phyloP scores from a whole-genome alignment of 148 eudicot genomes.

The Vaccinium vitisidaea region DNA sequence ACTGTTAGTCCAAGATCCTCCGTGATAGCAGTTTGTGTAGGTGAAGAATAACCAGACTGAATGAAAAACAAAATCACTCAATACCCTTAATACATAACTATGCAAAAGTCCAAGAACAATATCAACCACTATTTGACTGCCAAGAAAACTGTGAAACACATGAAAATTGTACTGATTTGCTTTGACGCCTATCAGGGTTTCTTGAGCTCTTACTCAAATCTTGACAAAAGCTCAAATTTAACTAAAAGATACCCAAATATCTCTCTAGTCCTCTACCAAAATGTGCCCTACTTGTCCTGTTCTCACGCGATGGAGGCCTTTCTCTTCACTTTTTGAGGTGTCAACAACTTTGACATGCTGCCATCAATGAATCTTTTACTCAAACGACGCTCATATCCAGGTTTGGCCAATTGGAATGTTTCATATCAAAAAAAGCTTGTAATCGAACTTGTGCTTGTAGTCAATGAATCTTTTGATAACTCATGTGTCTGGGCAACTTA shows the following conservation, averaged over 20 bases:
- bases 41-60: constrained; percentile 85
- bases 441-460: background rate
- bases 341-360: background rate
- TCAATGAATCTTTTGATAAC: background rate
- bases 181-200: background rate
- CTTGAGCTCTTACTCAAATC: background rate
- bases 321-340: background rate
- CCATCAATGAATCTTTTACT: background rate
- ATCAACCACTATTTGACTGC: background rate
- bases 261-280: background rate
- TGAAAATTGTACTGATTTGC: background rate
- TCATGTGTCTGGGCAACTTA: background rate
- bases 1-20: constrained; percentile 66
- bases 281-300: background rate
- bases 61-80: constrained; percentile 11
- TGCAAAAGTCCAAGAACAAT: background rate
- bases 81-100: background rate
- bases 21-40: constrained; percentile 78
- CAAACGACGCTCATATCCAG: background rate
- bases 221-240: background rate
- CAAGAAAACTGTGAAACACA: constrained; percentile 1
- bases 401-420: background rate
- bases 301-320: background rate
- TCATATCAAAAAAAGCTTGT: background rate
- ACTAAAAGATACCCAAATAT: background rate